Base-by-base conservation (phyloP, 192 early-diverging fungal species). In the Obelidium mucronatum region DNA sequence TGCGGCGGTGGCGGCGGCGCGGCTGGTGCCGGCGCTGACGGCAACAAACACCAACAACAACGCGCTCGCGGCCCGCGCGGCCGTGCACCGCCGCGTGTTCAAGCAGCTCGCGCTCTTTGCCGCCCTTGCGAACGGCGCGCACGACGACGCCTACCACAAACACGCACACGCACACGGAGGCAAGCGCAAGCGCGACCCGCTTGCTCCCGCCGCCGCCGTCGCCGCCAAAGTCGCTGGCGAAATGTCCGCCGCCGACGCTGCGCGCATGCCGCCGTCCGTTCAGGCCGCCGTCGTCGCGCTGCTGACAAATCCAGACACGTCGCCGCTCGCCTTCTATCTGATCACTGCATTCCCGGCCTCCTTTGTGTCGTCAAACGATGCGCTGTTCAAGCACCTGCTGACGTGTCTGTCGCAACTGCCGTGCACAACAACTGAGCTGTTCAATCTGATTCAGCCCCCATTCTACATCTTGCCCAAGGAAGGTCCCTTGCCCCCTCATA, bases 381-480 rank as follows among this genome's bases (percentile, higher is more conserved):
- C 6, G 22, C 35, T 72, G n/a, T 36, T 59, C 30, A 3, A 22
- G 34, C 24, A n/a, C n/a, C 13, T 72, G 15, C 34, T 72, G 30
- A 15, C 19, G 19, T 4, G 19, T 0, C 35, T 72, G 22, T 31
- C 15, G 22, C 31, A 28, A 24, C 19, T 59, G 1, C 3, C 36
- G n/a, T 28, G 28, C 8, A 59, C 36, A 26, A n/a, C 70, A 22
- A 59, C 53, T 34, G 70, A 72, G 24, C 30, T 72, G 15, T 72
- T 55, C 19, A 55, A n/a, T n/a, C 6, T 72, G 35, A n/a, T 72
- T 54, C 26, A 72, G 15, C 70, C 70, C 53, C 70, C 70, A 34
- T 72, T 31, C 30, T 72, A 34, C 56, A 37, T 22, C 15, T 59
- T 54, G 15, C 52, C 52, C 5, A 8, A 11, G 6, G 35, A 31